Evolutionary conservation across 352 stramenopile species (phyloP), one percentile per base, ranked within the genome.

Genomic region (Saprolegnia parasitica): DNA sequence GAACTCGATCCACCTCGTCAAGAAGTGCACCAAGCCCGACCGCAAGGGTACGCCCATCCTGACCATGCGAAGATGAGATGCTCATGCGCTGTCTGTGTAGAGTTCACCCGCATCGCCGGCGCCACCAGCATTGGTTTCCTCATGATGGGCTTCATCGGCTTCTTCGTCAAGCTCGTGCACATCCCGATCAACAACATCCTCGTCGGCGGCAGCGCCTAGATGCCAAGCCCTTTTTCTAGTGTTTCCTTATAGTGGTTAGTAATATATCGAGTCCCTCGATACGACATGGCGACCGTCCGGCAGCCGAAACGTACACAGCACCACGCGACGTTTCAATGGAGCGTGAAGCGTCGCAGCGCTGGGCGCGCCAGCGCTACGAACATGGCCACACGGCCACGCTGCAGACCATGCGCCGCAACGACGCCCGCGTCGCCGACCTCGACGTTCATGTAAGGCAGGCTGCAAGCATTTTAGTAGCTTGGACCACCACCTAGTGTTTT

Each of bases 121-220:
- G 94, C 96, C 55, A 98, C 96, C 66, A 93, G 91, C 49, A 81
- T 99, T 76, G 96, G 97, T 66, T 99, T 99, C 81, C 79, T 99
- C 65, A 97, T 99, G 76, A 99, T 99, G 96, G 96, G 98, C 75
- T 98, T 99, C 80, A 98, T 99, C 78, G 97, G 97, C 68, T 99
- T 99, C 89, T 99, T 99, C 80, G 96, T 99, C 72, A 99, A 99
- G 90, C 90, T 99, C 65, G 92, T 99, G 77, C 97, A 99, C 87
- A 99, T 99, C 76, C 97, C 97, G 47, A 99, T 99, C 84, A 99
- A 99, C 90, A 99, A 99, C 86, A 99, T 99, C 84, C 86, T 99
- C 40, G 91, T 98, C 71, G 92, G 93, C 74, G 81, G 84, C 55
- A 89, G 83, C 74, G 79, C 83, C 55, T 96, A 93, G 81, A 46